Evolutionary conservation across 1,284 basidiomycete genomes (phyloP), one percentile per base, ranked within the genome.

Genomic region (Trametes pubescens): DNA sequence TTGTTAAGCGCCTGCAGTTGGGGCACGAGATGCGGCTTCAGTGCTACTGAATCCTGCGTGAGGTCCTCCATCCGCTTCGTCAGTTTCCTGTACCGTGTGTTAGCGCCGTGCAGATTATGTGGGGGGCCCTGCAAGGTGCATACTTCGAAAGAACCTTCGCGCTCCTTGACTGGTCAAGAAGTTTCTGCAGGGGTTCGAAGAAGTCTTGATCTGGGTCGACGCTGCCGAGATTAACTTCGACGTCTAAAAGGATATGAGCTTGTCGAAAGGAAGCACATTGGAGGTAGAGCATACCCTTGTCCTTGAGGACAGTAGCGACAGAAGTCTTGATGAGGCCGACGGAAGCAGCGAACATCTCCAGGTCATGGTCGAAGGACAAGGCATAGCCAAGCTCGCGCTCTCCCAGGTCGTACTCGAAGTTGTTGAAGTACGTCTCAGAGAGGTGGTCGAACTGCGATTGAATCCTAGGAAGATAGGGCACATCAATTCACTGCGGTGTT

Each of bases 381-480:
- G 91, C 87, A 72, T 92, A 89, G 6, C 93, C 93, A n/a, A 95
- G 81, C 76, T 97, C 94, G 32, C 91, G 86, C 79, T 98, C 96
- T 13, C 89, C 94, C 10, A 96, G 78, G 75, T 97, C 96, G 52
- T 89, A 86, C n/a, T 92, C 89, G 65, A 90, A 92, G 29, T 86
- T 87, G 65, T 83, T 82, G 72, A 98, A 94, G 75, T 95, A 92
- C 1, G 92, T 88, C 71, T 95, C 94, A 0, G 91, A 87, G 9
- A 98, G 83, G 75, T 98, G 95, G 65, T 96, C 93, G 70, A 96
- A 95, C 73, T 97, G 94, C 0, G 92, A 89, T 65, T 95, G 88
- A 74, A 97, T 88, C 78, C 95, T 96, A 70, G 3, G 18, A 37
- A 49, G 48, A 56, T 53, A 47, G 35, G 18, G 29, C 10, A 44